Evolutionary conservation across 2,329 filamentous ascomycete species (phyloP).

Genomic region (Colletotrichum higginsianum): DNA sequence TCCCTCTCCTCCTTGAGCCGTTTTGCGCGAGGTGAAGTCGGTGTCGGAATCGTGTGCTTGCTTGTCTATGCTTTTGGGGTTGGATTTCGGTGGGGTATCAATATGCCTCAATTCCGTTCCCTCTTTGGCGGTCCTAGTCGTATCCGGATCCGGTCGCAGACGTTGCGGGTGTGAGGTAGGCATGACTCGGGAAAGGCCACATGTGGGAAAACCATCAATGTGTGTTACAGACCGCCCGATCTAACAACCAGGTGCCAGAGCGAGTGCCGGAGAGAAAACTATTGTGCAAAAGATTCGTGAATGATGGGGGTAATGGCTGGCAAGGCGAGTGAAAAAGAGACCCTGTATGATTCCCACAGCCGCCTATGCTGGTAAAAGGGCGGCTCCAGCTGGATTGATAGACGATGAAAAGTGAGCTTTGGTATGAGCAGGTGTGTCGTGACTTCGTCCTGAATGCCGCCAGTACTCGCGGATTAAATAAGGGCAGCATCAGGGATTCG

Average conservation of each 20-base stretch:
- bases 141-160: conserved; percentile 38
- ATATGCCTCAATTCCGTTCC: conserved; percentile 43
- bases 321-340: conserved; percentile 33
- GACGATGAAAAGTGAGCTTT: conserved; percentile 40
- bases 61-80: conserved; percentile 40
- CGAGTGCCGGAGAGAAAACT: conserved; percentile 31
- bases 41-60: conserved; percentile 38
- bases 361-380: conserved; percentile 33
- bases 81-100: conserved; percentile 44
- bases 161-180: conserved; percentile 42
- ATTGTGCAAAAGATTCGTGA: conserved; percentile 41
- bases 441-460: conserved; percentile 43
- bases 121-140: conserved; percentile 40
- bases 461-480: conserved; percentile 44
- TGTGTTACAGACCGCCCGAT: conserved; percentile 42
- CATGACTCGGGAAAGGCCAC: conserved; percentile 43
- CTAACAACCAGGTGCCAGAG: conserved; percentile 39
- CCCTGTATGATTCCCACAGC: conserved; percentile 39
- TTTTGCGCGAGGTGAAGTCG: conserved; percentile 28
- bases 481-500: conserved; percentile 40
- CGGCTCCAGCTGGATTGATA: conserved; percentile 39
- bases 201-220: conserved; percentile 42
- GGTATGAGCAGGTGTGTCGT: conserved; percentile 44
- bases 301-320: conserved; percentile 29
- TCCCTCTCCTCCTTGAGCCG: conserved; percentile 27